Evolutionary conservation across 1,284 basidiomycete genomes (phyloP).

Genomic region (Moesziomyces sp.): DNA sequence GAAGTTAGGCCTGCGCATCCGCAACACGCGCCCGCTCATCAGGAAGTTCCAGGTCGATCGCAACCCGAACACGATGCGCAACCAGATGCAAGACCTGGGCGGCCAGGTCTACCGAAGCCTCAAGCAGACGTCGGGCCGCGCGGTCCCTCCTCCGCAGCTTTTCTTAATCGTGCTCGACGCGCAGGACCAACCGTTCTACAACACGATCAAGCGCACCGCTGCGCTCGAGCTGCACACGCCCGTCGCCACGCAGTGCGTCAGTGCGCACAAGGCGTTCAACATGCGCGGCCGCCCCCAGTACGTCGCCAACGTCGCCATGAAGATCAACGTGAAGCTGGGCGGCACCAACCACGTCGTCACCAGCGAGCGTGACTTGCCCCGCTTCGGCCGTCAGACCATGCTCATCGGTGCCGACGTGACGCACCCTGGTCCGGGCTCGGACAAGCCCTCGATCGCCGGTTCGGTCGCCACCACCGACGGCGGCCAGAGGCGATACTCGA

Average conservation of each 20-base stretch:
- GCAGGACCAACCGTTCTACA: constrained; percentile 66
- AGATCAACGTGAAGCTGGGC: constrained; percentile 70
- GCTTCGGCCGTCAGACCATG: constrained; percentile 66
- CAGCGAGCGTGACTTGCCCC: constrained; percentile 55
- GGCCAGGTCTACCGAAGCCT: constrained; percentile 10
- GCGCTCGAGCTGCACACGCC: constrained; percentile 65
- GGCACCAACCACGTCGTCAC: constrained; percentile 68
- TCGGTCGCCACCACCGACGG: constrained; percentile 69
- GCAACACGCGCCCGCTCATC: constrained; percentile 15
- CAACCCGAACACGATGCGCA: constrained; percentile 1
- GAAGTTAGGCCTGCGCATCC: constrained; percentile 35
- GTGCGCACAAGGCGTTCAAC: constrained; percentile 49
- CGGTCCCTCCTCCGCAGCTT: constrained; percentile 43
- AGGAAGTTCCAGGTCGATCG: constrained; percentile 2
- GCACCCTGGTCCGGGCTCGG: constrained; percentile 58
- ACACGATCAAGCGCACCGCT: constrained; percentile 68
- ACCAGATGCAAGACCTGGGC: constrained; percentile 20
- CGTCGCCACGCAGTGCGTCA: constrained; percentile 66
- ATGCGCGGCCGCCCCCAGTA: constrained; percentile 69
- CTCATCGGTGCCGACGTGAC: constrained; percentile 69
- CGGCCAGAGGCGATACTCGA: constrained; percentile 66
- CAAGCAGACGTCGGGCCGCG: constrained; percentile 10
- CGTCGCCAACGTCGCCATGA: constrained; percentile 68
- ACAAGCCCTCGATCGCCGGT: constrained; percentile 71
- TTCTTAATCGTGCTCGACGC: constrained; percentile 49